A percentile compares a stretch with the other conserved stretches of the same genome.
Conservation (phyloP, 2,329 filamentous ascomycete genomes). For the Botrytis elliptica region DNA sequence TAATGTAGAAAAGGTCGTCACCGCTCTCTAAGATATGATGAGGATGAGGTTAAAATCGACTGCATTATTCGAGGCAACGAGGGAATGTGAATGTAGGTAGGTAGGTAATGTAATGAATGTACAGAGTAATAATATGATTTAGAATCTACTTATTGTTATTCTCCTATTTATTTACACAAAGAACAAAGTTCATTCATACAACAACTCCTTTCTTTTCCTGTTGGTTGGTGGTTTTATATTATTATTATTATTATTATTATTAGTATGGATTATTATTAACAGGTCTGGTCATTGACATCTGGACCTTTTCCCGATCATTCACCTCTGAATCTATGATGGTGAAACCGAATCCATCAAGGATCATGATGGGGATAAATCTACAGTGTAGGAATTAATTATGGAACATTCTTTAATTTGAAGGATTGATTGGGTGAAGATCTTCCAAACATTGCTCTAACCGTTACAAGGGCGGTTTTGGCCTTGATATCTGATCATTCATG, state of each 20-base stretch:
- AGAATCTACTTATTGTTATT: neutral
- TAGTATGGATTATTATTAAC: neutral
- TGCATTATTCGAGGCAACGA: conserved; percentile 10
- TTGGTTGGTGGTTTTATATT: conserved; percentile 12
- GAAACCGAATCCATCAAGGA: conserved; percentile 15
- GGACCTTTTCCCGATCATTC: conserved; percentile 8
- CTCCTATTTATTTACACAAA: neutral
- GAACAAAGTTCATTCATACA: neutral
- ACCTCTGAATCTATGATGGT: neutral
- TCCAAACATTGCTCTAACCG: neutral
- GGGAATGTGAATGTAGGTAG: neutral
- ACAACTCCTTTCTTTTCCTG: conserved; percentile 4
- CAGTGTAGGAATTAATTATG: conserved; percentile 3
- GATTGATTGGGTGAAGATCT: conserved; percentile 14
- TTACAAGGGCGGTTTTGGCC: conserved; percentile 7
- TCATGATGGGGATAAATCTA: neutral
- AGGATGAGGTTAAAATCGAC: neutral
- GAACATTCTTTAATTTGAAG: neutral
- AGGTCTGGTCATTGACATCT: conserved; percentile 11
- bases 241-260: neutral
- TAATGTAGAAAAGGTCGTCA: conserved; percentile 4
- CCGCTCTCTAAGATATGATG: neutral
- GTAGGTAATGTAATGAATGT: neutral
- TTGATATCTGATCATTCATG: conserved; percentile 9
- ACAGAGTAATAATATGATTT: neutral